Evolutionary conservation across 768 basidiomycete genomes (phyloP).

Genomic region (Leccinum pellstonianum): DNA sequence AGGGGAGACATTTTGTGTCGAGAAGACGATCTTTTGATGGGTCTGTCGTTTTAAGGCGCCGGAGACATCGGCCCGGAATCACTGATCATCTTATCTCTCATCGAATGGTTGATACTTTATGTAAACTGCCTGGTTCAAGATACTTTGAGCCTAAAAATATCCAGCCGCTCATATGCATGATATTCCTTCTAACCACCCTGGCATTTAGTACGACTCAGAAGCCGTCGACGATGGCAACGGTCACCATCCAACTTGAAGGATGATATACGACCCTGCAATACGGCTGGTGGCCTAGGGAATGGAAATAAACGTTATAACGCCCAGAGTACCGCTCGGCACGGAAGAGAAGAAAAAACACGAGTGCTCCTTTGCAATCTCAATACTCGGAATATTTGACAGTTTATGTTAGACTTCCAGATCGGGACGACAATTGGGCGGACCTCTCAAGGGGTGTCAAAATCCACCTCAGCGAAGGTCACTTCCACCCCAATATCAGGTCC

Average conservation of each 20-base stretch:
- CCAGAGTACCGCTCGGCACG: slow-evolving; percentile 4
- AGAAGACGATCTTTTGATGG: not conserved
- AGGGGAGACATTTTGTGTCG: slow-evolving; percentile 48
- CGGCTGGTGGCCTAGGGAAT: not conserved
- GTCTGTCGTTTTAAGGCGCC: too few relatives aligned
- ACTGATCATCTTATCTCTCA: slow-evolving; percentile 9
- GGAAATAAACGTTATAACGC: not conserved
- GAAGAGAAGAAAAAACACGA: not conserved
- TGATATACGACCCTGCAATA: not conserved
- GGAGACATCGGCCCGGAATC: not conserved
- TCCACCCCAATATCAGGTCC: slow-evolving; percentile 6
- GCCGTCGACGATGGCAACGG: not conserved
- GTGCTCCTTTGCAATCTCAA: slow-evolving; percentile 4
- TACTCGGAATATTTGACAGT: not conserved
- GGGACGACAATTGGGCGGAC: slow-evolving; percentile 30
- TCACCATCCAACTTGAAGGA: not conserved
- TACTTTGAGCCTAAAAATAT: not conserved
- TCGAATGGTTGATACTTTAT: not conserved
- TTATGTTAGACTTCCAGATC: slow-evolving; percentile 16
- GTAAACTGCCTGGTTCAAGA: not conserved
- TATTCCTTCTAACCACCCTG: not conserved
- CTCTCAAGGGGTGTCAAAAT: slow-evolving; percentile 6
- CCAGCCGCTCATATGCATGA: not conserved
- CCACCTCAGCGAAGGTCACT: slow-evolving; percentile 18
- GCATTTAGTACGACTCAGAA: not conserved